Conservation (phyloP, 768 basidiomycete genomes). For the Tricholoma matsutake region DNA sequence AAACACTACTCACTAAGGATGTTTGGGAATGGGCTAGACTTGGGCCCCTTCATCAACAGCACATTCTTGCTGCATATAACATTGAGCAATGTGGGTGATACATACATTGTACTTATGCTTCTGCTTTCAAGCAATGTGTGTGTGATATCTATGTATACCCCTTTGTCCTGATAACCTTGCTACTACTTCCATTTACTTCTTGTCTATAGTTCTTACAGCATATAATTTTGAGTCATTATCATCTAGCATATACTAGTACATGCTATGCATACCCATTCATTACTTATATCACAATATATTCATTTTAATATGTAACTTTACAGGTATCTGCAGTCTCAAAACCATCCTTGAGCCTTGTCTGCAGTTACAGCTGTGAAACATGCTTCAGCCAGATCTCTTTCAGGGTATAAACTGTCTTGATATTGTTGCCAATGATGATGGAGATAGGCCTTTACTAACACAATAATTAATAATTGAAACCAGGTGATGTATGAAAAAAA, state of each 20-base stretch:
- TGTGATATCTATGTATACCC: neutral
- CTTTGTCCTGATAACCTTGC: neutral
- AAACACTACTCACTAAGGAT: too few relatives aligned
- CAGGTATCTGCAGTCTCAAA: constrained; percentile 19
- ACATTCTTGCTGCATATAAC: constrained; percentile 8
- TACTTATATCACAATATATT: neutral
- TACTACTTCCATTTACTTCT: neutral
- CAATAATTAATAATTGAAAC: neutral
- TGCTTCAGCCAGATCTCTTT: constrained; percentile 13
- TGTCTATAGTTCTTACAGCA: neutral
- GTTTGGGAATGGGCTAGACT: constrained; percentile 9
- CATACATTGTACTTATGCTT: too few relatives aligned
- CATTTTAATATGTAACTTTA: neutral
- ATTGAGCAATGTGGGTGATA: neutral
- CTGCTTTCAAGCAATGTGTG: too few relatives aligned
- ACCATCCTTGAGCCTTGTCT: constrained; percentile 20
- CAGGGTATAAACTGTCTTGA: constrained; percentile 10
- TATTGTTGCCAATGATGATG: too few relatives aligned
- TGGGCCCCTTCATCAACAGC: constrained; percentile 7
- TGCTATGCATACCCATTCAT: neutral
- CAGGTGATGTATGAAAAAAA: neutral
- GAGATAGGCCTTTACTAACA: constrained; percentile 3
- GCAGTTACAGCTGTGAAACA: constrained; percentile 15
- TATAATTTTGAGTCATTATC: neutral
- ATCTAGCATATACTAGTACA: neutral